phyloP scores from a whole-genome alignment of 345 rosid species.

The Adansonia digitata region DNA sequence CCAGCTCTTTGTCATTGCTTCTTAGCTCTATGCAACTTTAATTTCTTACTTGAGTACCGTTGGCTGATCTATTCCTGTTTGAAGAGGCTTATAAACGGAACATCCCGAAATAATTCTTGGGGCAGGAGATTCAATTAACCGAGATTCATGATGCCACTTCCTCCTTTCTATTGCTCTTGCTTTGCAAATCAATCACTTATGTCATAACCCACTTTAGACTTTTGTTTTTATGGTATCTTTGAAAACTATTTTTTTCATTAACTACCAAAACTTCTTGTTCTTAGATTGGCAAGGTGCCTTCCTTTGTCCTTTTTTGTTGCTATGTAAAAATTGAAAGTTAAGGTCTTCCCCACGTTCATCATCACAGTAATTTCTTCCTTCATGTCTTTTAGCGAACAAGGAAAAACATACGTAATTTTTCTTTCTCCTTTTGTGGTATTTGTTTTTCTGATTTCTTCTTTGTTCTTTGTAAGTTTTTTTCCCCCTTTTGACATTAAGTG shows the following conservation, averaged over 20 bases:
- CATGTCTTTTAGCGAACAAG: not conserved
- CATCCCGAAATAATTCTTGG: too few species aligned
- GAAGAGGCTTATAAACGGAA: too few species aligned
- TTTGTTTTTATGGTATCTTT: not conserved
- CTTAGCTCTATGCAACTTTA: not conserved
- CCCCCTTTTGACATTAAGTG: not conserved
- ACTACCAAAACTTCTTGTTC: not conserved
- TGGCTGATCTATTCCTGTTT: not conserved
- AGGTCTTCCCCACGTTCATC: not conserved
- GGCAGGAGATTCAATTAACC: too few species aligned
- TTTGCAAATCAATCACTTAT: not conserved
- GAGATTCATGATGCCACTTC: not conserved
- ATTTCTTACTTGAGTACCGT: not conserved
- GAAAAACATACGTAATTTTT: not conserved
- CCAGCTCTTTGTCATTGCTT: conserved; percentile 9
- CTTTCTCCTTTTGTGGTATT: not conserved
- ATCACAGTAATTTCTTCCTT: not conserved
- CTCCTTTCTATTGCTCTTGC: not conserved
- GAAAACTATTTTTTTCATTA: not conserved
- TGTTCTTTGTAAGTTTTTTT: not conserved
- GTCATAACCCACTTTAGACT: not conserved
- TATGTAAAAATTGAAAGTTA: not conserved
- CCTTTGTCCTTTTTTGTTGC: not conserved
- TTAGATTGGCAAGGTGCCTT: not conserved
- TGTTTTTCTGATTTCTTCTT: not conserved